phyloP scores from a whole-genome alignment of 805 yeast genomes.

The Zygoascus tannicola region DNA sequence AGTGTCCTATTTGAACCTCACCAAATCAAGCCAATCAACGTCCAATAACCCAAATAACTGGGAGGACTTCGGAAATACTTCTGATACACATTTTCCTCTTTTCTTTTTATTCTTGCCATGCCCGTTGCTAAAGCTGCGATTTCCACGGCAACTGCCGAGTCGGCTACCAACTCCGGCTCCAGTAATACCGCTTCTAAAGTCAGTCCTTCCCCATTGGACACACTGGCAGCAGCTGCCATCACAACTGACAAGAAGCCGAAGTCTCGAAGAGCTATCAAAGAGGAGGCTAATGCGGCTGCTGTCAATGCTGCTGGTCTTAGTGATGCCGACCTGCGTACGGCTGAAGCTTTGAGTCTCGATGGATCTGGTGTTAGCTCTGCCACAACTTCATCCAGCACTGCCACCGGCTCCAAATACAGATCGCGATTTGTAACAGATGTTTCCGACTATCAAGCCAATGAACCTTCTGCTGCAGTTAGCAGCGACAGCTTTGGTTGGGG shows the following conservation, averaged over 20 bases:
- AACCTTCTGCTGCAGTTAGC: neutral
- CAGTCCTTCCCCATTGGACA: conserved; percentile 1
- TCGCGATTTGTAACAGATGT: neutral
- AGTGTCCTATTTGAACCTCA: no score
- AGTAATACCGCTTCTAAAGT: neutral
- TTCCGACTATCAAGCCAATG: neutral
- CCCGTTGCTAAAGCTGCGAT: neutral
- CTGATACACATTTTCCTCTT: no score
- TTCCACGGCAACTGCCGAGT: neutral
- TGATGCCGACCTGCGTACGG: neutral
- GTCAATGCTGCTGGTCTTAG: neutral
- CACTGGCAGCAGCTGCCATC: conserved; percentile 4
- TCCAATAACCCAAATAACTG: no score
- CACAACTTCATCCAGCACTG: no score
- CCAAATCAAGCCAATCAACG: no score
- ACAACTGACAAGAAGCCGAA: neutral
- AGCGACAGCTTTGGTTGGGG: neutral
- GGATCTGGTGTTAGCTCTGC: no score
- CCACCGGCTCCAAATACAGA: neutral
- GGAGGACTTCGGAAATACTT: no score
- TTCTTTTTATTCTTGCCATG: no score
- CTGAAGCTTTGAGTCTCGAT: neutral
- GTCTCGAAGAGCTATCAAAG: neutral
- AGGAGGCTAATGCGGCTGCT: neutral
- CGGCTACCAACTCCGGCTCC: neutral